Base-by-base conservation (phyloP, 352 stramenopile genomes). In the Hyaloperonospora brassicae region DNA sequence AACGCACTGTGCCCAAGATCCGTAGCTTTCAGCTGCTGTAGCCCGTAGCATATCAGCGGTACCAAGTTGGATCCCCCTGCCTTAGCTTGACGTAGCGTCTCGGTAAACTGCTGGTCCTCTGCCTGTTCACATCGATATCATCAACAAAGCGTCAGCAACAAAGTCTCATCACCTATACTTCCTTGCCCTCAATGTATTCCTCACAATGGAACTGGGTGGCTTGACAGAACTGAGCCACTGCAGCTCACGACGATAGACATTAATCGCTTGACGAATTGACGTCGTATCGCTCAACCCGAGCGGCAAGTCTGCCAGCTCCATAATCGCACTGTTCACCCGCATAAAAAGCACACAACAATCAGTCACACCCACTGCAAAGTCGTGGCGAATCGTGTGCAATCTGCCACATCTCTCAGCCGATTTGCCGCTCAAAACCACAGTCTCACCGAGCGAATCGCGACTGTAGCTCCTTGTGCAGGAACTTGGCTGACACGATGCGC, bases 401-500 rank as follows among this genome's bases (percentile, higher is more conserved):
- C 17, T 17, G 17, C 17, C 17, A 17, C 17, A 17, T 17, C 17
- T 17, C 17, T 17, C 17, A 17, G 17, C 17, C 17, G 17, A 17
- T 17, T 17, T 17, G 17, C 17, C 17, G 17, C 17, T 17, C 17
- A 17, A 17, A 17, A 17, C 17, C 17, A 17, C 17, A 25, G 30
- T 39, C 45, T 57, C 49, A 70, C 62, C 76, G 70, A 50, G 82
- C 77, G 50, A 89, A 89, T 36, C 82, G 77, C 25, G 84, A 75
- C 50, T 86, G 78, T 22, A 92, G 76, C 62, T 92, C 82, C 36
- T 83, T 83, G 58, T 89, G 82, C 40, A 92, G 62, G 52, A 92
- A 92, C 25, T 64, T 75, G 30, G 76, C 70, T 3, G 75, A 78
- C 31, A 86, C 60, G 50, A 92, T 61, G 14, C 74, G 73, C 54